Percentiles rank a stretch among this genome's conserved stretches.
Evolutionary conservation across 2,329 filamentous ascomycete species (phyloP).

Genomic region (Lasiodiplodia sp.): DNA sequence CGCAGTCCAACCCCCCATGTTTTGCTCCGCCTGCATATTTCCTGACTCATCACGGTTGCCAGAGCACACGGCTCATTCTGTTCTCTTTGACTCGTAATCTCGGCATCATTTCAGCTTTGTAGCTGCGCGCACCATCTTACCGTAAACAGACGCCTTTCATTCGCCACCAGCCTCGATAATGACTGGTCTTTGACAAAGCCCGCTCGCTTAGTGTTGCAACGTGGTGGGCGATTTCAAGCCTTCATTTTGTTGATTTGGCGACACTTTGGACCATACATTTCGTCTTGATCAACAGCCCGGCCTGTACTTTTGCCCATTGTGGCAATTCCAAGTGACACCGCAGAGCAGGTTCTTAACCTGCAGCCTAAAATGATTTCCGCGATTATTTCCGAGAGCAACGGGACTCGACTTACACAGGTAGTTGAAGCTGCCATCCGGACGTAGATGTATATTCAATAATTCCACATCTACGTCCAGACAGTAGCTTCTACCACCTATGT

Average conservation of each 20-base stretch:
- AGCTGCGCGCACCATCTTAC: neutral
- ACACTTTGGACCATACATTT: neutral
- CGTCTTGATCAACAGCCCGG: neutral
- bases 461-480: too few relatives aligned
- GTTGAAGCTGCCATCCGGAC: too few relatives aligned
- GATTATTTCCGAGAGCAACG: too few relatives aligned
- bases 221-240: neutral
- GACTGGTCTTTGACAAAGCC: neutral
- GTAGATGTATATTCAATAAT: too few relatives aligned
- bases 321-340: neutral
- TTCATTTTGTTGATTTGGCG: neutral
- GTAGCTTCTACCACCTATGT: too few relatives aligned
- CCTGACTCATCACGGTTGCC: conserved; percentile 6
- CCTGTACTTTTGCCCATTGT: neutral
- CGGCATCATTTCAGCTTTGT: neutral
- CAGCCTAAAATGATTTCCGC: neutral
- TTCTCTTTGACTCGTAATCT: neutral
- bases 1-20: neutral
- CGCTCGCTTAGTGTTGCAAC: neutral
- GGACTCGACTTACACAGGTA: too few relatives aligned
- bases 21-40: conserved; percentile 2
- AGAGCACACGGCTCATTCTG: conserved; percentile 21
- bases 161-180: neutral
- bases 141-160: neutral
- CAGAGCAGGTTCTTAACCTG: neutral